Conservation (phyloP, 2,329 filamentous ascomycete genomes). For the Talaromyces sp. region DNA sequence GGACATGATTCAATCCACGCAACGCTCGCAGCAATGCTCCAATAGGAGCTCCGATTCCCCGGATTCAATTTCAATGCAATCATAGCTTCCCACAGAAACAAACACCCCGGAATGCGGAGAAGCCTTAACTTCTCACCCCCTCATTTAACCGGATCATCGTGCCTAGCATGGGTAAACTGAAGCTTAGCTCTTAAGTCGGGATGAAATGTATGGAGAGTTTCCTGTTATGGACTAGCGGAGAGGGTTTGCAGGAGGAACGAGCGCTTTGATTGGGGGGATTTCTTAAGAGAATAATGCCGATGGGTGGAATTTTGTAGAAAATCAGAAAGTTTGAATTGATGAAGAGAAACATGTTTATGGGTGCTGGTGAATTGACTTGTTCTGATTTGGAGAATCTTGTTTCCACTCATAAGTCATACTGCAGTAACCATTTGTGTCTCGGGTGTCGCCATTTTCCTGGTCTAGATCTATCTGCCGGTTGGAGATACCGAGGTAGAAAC, state of each 20-base stretch:
- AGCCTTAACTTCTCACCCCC: neutral
- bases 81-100: neutral
- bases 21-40: neutral
- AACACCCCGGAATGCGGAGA: conserved; percentile 8
- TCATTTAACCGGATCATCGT: neutral
- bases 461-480: neutral
- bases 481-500: neutral
- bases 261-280: conserved; percentile 12
- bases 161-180: neutral
- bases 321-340: neutral
- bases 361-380: neutral
- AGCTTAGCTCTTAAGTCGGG: neutral
- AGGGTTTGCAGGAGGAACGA: neutral
- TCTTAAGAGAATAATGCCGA: conserved; percentile 10
- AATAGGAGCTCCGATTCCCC: neutral
- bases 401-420: neutral
- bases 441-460: too few relatives aligned
- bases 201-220: neutral
- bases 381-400: neutral
- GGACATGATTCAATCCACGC: neutral
- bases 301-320: conserved; percentile 9
- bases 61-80: neutral
- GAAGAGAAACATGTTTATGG: neutral
- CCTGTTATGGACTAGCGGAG: conserved; percentile 3
- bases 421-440: too few relatives aligned